Conservation (phyloP, 1,284 basidiomycete genomes). For the Boletellus deceptivus region DNA sequence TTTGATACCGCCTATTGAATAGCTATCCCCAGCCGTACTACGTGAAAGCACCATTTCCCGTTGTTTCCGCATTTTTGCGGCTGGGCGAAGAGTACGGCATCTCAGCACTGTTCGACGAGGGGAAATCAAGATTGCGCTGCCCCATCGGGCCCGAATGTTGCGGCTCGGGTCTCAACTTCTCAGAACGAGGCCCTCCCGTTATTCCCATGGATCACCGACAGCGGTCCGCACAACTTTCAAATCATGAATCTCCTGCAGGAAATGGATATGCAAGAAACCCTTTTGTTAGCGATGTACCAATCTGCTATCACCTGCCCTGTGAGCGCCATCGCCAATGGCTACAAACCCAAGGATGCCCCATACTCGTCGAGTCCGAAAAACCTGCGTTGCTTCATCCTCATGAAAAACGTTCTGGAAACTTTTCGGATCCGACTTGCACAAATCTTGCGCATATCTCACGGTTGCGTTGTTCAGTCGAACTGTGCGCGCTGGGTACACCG, state of each 20-base stretch:
- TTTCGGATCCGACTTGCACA: neutral
- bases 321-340: constrained; percentile 8
- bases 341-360: neutral
- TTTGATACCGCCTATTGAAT: neutral
- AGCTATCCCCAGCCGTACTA: constrained; percentile 11
- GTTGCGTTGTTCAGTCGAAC: constrained; percentile 5
- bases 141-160: constrained; percentile 1
- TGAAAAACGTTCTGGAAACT: constrained; percentile 7
- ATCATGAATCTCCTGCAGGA: constrained; percentile 20
- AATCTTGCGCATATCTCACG: neutral
- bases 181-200: neutral
- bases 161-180: constrained; percentile 5
- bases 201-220: constrained; percentile 5
- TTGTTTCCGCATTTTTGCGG: constrained; percentile 14
- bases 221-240: constrained; percentile 19
- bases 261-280: constrained; percentile 7
- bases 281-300: constrained; percentile 17
- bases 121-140: constrained; percentile 7
- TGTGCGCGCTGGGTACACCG: constrained; percentile 3
- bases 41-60: constrained; percentile 2
- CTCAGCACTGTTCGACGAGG: constrained; percentile 8
- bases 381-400: constrained; percentile 6
- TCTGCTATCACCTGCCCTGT: constrained; percentile 7
- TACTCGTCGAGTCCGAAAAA: constrained; percentile 5
- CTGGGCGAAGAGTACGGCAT: constrained; percentile 26